Base-by-base conservation (phyloP, 2,329 filamentous ascomycete genomes). In the Stagonosporopsis cucurbitacearum region DNA sequence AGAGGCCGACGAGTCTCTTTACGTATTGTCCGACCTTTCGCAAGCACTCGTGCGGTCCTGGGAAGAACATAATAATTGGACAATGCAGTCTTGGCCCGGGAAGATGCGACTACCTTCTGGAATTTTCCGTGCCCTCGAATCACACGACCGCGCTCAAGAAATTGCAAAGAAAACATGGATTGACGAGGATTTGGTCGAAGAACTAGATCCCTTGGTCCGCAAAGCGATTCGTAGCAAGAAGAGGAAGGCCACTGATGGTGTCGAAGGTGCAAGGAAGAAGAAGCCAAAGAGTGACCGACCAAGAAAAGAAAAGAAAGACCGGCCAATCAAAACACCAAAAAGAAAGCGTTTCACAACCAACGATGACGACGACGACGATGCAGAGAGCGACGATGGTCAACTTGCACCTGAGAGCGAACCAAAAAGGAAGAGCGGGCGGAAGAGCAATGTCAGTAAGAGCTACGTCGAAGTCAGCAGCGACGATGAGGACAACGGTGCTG, bases 81-180 rank as follows among this genome's bases (percentile, higher is more conserved):
- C 85, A 37, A 88, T 98, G 71, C 90, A 95, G 70, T 88, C 90
- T 1, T 96, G 88, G 74, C 86, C 92, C 0, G 87, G 85, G 39
- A 96, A 96, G 76, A 84, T 95, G 56, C 88, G 90, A 15, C 78
- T 98, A 55, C 93, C 95, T 0, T 84, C 86, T 25, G 89, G 89
- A 1, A 82, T 98, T 15, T 98, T 95, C 74, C 83, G 84, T 15
- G 81, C 86, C 3, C 83, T 98, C 61, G 84, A 88, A 19, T 91
- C 85, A 58, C 92, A 96, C 67, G 85, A 88, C 26, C 84, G 87
- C 44, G 93, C 93, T 0, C 90, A 95, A 69, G 86, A 91, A 67
- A 92, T 96, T 69, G 92, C 93, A 0, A 88, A 92, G 73, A 96
- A 89, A 80, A 88, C 89, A 55, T 96, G 90, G 72, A 83, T 96